These are phyloP conservation scores for Zygosaccharomyces bisporus DNA, from an alignment of 805 yeast genomes.

Conservation along the genomic window DNA sequence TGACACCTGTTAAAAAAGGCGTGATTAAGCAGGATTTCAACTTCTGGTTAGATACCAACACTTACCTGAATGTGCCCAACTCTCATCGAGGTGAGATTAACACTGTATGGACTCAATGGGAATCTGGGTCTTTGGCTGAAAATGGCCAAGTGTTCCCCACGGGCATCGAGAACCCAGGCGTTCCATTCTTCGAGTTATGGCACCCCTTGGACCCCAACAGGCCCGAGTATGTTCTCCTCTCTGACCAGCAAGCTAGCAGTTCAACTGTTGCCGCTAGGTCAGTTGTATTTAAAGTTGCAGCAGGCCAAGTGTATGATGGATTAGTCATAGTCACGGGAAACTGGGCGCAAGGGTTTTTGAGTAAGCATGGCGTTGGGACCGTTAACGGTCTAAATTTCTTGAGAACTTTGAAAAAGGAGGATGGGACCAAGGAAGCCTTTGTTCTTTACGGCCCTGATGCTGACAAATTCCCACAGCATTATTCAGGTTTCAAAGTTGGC, in stretches of 20 bases:
- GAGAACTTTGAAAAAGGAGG: slow-evolving; percentile 25
- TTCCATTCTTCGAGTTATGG: slow-evolving; percentile 36
- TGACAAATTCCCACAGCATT: slow-evolving; percentile 29
- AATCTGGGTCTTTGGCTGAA: slow-evolving; percentile 34
- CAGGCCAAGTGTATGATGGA: slow-evolving; percentile 28
- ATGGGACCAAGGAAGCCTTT: slow-evolving; percentile 15
- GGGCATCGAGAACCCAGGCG: slow-evolving; percentile 28
- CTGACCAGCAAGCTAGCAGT: slow-evolving; percentile 12
- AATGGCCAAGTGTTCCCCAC: slow-evolving; percentile 33
- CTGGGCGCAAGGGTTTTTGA: slow-evolving; percentile 35
- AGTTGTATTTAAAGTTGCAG: slow-evolving; percentile 26
- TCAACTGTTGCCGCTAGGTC: slow-evolving; percentile 16
- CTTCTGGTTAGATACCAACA: slow-evolving; percentile 33
- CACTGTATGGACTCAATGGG: slow-evolving; percentile 35
- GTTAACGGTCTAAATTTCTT: slow-evolving; percentile 28
- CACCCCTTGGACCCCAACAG: slow-evolving; percentile 34
- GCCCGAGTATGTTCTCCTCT: slow-evolving; percentile 20
- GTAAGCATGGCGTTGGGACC: slow-evolving; percentile 22
- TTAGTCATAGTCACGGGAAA: slow-evolving; percentile 33
- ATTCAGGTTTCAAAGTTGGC: slow-evolving; percentile 23
- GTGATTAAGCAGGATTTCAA: slow-evolving; percentile 27
- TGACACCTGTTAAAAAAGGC: slow-evolving; percentile 30
- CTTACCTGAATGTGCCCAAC: slow-evolving; percentile 26
- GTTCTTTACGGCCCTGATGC: slow-evolving; percentile 27
- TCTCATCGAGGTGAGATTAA: slow-evolving; percentile 31